Evolutionary conservation across 1,139 yeast species (phyloP).

Genomic region (Lodderomyces oxycetoniae): DNA sequence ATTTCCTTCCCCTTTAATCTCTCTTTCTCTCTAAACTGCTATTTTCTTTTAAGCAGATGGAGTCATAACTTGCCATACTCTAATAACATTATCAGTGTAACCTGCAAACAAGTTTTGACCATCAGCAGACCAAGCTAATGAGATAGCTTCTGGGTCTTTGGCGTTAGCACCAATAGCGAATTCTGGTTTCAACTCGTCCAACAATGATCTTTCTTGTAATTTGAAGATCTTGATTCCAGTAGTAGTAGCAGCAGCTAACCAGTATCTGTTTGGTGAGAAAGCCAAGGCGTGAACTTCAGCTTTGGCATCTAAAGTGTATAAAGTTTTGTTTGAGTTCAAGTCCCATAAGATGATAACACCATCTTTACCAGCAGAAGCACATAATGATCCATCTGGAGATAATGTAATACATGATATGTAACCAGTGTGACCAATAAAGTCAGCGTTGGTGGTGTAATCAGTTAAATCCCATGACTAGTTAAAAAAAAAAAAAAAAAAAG

Average conservation of each 20-base stretch:
- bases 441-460: conserved; percentile 86
- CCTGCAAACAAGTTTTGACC: conserved; percentile 99
- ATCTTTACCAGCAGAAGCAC: conserved; percentile 99
- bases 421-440: conserved; percentile 99
- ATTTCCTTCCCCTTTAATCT: not conserved
- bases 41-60: conserved; percentile 47
- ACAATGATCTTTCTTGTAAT: conserved; percentile 91
- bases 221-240: conserved; percentile 98
- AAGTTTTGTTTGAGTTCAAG: conserved; percentile 80
- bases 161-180: conserved; percentile 85
- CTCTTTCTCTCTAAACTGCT: conserved; percentile 1
- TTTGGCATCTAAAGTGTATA: conserved; percentile 93
- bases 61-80: conserved; percentile 99
- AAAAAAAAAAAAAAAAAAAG: conserved; percentile 9
- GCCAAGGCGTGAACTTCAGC: conserved; percentile 98
- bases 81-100: conserved; percentile 98
- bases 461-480: conserved; percentile 89
- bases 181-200: conserved; percentile 99
- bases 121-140: conserved; percentile 99
- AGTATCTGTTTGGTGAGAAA: conserved; percentile 99
- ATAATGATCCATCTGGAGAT: conserved; percentile 99
- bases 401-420: conserved; percentile 96
- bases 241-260: conserved; percentile 99
- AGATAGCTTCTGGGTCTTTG: conserved; percentile 97
- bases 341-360: conserved; percentile 99